Evolutionary conservation across 2,329 filamentous ascomycete genomes (phyloP).

Genomic region (Thielaviopsis euricoi): DNA sequence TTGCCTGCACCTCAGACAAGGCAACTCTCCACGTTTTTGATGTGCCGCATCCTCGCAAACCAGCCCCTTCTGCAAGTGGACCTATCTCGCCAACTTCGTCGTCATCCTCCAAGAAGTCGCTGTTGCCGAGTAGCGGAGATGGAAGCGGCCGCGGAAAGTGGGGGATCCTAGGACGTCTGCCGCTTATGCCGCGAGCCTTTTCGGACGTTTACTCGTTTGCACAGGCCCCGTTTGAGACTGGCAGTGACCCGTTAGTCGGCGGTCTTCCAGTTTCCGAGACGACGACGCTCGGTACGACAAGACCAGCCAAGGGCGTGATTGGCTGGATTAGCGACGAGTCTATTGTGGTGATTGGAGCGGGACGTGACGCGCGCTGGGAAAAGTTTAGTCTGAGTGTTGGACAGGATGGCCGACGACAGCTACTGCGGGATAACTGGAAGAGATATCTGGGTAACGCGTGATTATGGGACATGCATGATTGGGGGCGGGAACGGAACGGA

Average conservation of each 20-base stretch:
- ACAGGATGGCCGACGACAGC: slow-evolving; percentile 48
- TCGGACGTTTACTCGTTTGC: slow-evolving; percentile 81
- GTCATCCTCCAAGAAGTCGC: slow-evolving; percentile 19
- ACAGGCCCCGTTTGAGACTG: slow-evolving; percentile 65
- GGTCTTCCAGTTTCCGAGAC: slow-evolving; percentile 27
- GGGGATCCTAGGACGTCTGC: slow-evolving; percentile 70
- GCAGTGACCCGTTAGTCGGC: slow-evolving; percentile 46
- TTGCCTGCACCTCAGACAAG: slow-evolving; percentile 93
- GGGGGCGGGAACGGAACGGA: too few species aligned
- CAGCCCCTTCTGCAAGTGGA: slow-evolving; percentile 7
- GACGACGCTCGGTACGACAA: slow-evolving; percentile 31
- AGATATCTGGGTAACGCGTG: slow-evolving; percentile 42
- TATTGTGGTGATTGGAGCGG: slow-evolving; percentile 62
- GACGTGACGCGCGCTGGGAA: slow-evolving; percentile 72
- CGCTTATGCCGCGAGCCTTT: slow-evolving; percentile 71
- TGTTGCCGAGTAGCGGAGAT: slow-evolving; percentile 21
- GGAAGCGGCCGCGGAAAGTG: slow-evolving; percentile 52
- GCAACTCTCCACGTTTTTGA: slow-evolving; percentile 92
- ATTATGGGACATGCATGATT: not conserved
- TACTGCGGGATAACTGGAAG: slow-evolving; percentile 67
- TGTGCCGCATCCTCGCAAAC: slow-evolving; percentile 41
- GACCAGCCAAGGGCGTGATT: slow-evolving; percentile 65
- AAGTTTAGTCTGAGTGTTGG: slow-evolving; percentile 59
- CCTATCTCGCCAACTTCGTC: slow-evolving; percentile 5
- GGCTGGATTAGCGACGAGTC: slow-evolving; percentile 68